Evolutionary conservation across 2,329 filamentous ascomycete species (phyloP).

Genomic region (Mycosphaerelloides madeirae): DNA sequence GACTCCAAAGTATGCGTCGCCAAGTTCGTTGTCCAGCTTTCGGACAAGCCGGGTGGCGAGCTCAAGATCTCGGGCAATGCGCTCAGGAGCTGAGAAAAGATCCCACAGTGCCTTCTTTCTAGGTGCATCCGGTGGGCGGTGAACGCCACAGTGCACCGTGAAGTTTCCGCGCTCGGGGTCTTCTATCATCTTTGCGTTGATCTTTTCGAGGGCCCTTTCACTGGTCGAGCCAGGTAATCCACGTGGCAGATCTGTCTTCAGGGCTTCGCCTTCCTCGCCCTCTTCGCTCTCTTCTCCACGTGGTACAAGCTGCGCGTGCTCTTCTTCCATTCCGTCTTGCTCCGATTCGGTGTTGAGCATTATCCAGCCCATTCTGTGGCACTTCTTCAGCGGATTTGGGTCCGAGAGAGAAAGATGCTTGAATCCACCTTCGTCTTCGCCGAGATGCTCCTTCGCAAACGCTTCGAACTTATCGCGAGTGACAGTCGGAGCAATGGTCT

Average conservation of each 20-base stretch:
- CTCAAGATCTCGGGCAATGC: constrained; percentile 82
- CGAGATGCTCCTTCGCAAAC: constrained; percentile 90
- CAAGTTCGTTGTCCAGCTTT: constrained; percentile 81
- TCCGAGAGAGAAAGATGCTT: constrained; percentile 95
- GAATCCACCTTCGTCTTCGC: constrained; percentile 85
- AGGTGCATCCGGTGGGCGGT: constrained; percentile 78
- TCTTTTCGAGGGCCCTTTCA: constrained; percentile 83
- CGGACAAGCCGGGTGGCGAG: constrained; percentile 76
- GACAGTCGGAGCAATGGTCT: constrained; percentile 94
- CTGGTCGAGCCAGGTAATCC: constrained; percentile 27
- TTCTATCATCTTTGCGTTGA: constrained; percentile 96
- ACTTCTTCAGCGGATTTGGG: constrained; percentile 93
- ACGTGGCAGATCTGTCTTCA: constrained; percentile 10
- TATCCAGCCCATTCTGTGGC: constrained; percentile 97
- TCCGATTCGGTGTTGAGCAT: constrained; percentile 82
- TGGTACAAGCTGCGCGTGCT: constrained; percentile 60
- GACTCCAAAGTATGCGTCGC: constrained; percentile 69
- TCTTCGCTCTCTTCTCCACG: constrained; percentile 15
- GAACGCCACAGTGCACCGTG: constrained; percentile 93
- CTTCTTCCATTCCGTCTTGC: constrained; percentile 36
- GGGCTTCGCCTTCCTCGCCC: constrained; percentile 18
- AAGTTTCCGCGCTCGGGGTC: constrained; percentile 93
- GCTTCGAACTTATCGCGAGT: constrained; percentile 88
- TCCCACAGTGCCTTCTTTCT: constrained; percentile 97
- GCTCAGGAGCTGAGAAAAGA: constrained; percentile 87